Conservation (phyloP, 306 rosid genomes). For the Glycyrrhiza uralensis region DNA sequence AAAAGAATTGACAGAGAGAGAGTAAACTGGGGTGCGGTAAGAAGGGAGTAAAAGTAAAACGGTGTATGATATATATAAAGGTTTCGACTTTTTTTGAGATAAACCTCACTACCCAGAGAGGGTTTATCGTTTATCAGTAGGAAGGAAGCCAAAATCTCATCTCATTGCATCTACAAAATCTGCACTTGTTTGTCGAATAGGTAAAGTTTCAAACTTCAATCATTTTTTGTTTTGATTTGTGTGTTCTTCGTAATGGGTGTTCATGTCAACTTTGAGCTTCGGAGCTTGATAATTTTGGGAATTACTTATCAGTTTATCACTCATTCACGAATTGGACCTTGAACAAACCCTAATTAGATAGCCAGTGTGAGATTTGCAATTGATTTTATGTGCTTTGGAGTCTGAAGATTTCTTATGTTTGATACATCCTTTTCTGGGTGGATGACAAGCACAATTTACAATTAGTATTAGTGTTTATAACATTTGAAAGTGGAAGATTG, state of each 20-base stretch:
- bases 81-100: conserved; percentile 27
- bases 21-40: not conserved
- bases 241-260: not conserved
- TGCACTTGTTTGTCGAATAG: conserved; percentile 21
- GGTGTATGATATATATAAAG: not conserved
- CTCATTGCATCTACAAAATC: conserved; percentile 17
- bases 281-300: not conserved
- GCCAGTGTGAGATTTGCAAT: not conserved
- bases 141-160: not conserved
- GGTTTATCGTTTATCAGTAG: conserved; percentile 20
- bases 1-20: not conserved
- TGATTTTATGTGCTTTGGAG: not conserved
- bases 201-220: conserved; percentile 27
- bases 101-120: conserved; percentile 33
- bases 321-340: not conserved
- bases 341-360: conserved; percentile 1
- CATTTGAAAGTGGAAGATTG: not conserved
- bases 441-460: not conserved
- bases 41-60: conserved; percentile 7
- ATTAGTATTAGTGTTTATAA: not conserved
- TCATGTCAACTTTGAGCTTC: not conserved
- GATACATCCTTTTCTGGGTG: not conserved
- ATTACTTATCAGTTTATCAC: not conserved
- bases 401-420: not conserved
- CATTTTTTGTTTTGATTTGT: not conserved